phyloP scores from a whole-genome alignment of 352 stramenopile species.

The Plasmopara viticola region DNA sequence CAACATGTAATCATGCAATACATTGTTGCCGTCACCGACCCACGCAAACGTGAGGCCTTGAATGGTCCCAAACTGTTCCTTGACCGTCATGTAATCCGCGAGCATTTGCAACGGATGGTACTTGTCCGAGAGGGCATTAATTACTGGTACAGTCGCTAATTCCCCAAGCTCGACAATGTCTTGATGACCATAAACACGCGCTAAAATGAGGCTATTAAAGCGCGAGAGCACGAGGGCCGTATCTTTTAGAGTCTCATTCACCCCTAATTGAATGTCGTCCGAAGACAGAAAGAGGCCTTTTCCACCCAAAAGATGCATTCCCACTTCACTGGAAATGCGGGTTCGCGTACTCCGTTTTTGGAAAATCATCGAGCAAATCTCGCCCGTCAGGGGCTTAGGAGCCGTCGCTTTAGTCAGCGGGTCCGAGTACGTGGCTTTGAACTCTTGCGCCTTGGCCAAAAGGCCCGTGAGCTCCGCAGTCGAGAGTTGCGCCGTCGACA shows the following conservation, averaged over 20 bases:
- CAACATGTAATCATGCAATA: conserved; percentile 96
- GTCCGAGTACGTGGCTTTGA: conserved; percentile 64
- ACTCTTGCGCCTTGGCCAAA: conserved; percentile 58
- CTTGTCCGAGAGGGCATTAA: conserved; percentile 97
- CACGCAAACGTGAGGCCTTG: conserved; percentile 92
- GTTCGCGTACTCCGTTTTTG: conserved; percentile 92
- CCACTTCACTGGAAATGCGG: conserved; percentile 92
- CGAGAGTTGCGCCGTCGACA: conserved; percentile 62
- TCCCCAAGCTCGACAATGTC: conserved; percentile 86
- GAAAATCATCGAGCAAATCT: conserved; percentile 92
- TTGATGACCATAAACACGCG: conserved; percentile 91
- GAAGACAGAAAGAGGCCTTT: conserved; percentile 95
- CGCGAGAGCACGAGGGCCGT: conserved; percentile 83
- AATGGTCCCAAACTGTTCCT: conserved; percentile 81
- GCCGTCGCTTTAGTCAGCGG: conserved; percentile 41
- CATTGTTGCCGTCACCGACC: conserved; percentile 98
- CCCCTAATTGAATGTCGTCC: conserved; percentile 96
- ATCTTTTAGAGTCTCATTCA: conserved; percentile 95
- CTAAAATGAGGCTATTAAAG: conserved; percentile 96
- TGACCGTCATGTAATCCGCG: conserved; percentile 95
- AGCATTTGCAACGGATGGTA: conserved; percentile 98
- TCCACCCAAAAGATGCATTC: conserved; percentile 94
- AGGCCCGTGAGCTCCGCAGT: conserved; percentile 45
- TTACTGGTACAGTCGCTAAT: conserved; percentile 92
- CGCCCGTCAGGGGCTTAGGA: conserved; percentile 55